These are phyloP conservation scores for Dryas octopetala DNA, from an alignment of 306 rosid species.

Conservation along the genomic window DNA sequence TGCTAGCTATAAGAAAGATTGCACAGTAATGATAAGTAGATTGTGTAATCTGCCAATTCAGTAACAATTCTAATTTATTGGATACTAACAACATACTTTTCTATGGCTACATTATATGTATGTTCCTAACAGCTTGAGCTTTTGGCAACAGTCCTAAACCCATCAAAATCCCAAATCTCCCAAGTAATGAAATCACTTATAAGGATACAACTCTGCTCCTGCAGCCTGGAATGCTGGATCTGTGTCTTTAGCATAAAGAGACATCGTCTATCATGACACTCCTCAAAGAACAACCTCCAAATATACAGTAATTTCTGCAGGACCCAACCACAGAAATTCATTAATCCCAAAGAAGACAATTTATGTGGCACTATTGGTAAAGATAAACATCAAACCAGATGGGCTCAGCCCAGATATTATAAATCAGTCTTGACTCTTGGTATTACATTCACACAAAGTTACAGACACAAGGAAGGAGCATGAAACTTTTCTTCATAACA, in stretches of 20 bases:
- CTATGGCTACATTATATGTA: background rate
- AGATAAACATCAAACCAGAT: background rate
- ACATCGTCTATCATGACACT: conserved; percentile 56
- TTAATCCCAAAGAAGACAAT: conserved; percentile 13
- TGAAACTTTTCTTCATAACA: background rate
- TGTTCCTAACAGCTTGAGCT: background rate
- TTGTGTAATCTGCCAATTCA: background rate
- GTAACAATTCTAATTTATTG: background rate
- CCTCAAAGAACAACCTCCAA: conserved; percentile 20
- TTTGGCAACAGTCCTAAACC: background rate
- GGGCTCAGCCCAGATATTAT: background rate
- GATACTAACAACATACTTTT: background rate
- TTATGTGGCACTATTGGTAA: background rate
- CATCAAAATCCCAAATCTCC: background rate
- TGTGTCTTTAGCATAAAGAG: conserved; percentile 60
- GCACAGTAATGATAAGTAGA: background rate
- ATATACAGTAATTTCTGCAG: conserved; percentile 34
- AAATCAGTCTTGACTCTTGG: background rate
- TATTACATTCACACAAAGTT: background rate
- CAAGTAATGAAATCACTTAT: conserved; percentile 16
- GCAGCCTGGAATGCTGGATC: conserved; percentile 77
- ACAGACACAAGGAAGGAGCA: background rate
- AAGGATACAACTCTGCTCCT: conserved; percentile 88
- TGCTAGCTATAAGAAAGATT: background rate
- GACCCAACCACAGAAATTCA: conserved; percentile 18